Conservation (phyloP, 2,329 filamentous ascomycete species). For the Stagonosporopsis tanaceti region DNA sequence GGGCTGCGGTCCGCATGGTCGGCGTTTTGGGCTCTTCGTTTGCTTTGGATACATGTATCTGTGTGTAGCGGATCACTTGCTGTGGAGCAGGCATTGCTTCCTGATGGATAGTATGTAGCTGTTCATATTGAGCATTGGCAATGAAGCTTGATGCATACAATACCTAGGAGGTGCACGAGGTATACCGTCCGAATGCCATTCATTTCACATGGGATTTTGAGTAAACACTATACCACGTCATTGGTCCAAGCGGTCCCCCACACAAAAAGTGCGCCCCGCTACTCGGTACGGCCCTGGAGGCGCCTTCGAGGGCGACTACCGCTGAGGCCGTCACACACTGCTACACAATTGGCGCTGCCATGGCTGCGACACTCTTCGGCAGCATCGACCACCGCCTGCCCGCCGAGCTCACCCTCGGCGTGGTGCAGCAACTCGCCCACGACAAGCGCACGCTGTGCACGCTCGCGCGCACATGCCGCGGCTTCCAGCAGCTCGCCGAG, state of each 20-base stretch:
- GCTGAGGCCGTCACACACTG: too few species aligned
- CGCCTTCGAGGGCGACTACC: neutral
- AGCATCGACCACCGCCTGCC: constrained; percentile 30
- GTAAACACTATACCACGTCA: neutral
- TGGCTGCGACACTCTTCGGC: constrained; percentile 28
- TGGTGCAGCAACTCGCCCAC: constrained; percentile 37
- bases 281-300: neutral
- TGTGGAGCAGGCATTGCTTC: neutral
- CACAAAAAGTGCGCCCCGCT: neutral
- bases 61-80: neutral
- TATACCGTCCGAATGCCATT: too few species aligned
- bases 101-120: too few species aligned
- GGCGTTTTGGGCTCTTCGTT: constrained; percentile 1
- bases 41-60: too few species aligned
- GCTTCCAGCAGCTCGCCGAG: constrained; percentile 42
- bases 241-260: neutral
- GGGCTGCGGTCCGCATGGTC: neutral
- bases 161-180: too few species aligned
- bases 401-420: constrained; percentile 40
- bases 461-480: constrained; percentile 41
- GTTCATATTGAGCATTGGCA: too few species aligned
- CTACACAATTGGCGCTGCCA: neutral
- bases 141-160: too few species aligned
- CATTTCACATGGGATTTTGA: too few species aligned
- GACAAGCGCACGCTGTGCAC: constrained; percentile 34